A percentile compares a stretch with the other conserved stretches of the same genome.
These are phyloP conservation scores for Letharia lupina DNA, from an alignment of 495 filamentous ascomycete species.

Conservation along the genomic window DNA sequence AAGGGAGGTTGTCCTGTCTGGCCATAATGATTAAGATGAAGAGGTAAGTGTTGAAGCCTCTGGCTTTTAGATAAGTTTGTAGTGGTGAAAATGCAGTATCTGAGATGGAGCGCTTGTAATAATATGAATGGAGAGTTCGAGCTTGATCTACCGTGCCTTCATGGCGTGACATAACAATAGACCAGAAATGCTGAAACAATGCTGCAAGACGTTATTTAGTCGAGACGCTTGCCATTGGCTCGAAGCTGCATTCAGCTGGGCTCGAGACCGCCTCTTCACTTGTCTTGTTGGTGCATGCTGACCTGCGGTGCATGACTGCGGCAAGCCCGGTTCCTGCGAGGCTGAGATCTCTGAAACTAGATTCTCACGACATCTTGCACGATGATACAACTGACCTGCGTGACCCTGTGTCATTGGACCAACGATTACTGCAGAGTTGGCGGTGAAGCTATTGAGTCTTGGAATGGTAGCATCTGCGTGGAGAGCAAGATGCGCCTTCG, in stretches of 20 bases:
- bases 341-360: neutral
- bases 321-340: neutral
- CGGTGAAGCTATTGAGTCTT: neutral
- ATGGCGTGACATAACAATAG: neutral
- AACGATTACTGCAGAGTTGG: neutral
- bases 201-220: neutral
- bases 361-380: neutral
- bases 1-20: neutral
- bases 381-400: neutral
- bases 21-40: neutral
- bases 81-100: too few relatives aligned
- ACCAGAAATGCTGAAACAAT: neutral
- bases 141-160: neutral
- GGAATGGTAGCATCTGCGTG: neutral
- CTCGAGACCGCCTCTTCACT: too few relatives aligned
- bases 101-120: neutral
- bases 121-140: neutral
- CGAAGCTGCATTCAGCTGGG: neutral
- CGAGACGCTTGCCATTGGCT: too few relatives aligned
- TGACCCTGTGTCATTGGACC: neutral
- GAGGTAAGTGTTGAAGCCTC: neutral
- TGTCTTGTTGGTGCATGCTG: neutral
- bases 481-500: neutral
- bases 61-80: neutral
- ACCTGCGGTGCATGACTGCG: neutral